Evolutionary conservation across 371 early-diverging fungal genomes (phyloP).

Genomic region (Rhizomucor pusillus): DNA sequence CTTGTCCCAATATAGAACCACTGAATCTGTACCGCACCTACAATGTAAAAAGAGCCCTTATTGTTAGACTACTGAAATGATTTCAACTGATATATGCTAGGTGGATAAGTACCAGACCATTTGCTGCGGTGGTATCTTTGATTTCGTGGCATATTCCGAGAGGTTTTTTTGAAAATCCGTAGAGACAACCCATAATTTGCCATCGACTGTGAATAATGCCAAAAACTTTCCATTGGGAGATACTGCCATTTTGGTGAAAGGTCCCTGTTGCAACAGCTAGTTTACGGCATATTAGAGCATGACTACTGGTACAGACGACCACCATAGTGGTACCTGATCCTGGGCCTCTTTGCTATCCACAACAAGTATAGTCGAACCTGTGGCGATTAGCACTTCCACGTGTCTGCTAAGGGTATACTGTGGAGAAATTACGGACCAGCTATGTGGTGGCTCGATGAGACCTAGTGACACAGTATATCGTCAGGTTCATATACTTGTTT

Average conservation of each 20-base stretch:
- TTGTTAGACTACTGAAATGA: no score
- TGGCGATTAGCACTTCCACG: conserved; percentile 85
- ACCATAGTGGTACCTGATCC: conserved; percentile 66
- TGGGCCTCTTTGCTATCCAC: conserved; percentile 79
- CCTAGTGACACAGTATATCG: conserved; percentile 20
- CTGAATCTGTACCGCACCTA: conserved; percentile 96
- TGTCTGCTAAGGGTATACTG: conserved; percentile 84
- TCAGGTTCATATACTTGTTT: background rate
- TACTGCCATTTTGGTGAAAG: conserved; percentile 82
- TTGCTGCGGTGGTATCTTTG: conserved; percentile 70
- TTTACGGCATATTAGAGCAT: background rate
- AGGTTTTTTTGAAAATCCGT: conserved; percentile 92
- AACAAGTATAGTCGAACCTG: conserved; percentile 72
- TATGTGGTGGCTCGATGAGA: conserved; percentile 66
- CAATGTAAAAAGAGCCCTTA: background rate
- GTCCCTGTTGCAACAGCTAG: conserved; percentile 84
- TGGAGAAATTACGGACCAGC: conserved; percentile 92
- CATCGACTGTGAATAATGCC: conserved; percentile 79
- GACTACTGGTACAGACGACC: background rate
- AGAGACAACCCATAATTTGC: conserved; percentile 91
- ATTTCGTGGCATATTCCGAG: conserved; percentile 79
- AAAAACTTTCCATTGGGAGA: conserved; percentile 93
- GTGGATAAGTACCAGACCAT: conserved; percentile 69
- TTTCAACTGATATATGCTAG: background rate
- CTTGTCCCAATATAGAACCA: conserved; percentile 81